Evolutionary conservation across 1,284 basidiomycete genomes (phyloP).

Genomic region (Retiboletus flavoniger): DNA sequence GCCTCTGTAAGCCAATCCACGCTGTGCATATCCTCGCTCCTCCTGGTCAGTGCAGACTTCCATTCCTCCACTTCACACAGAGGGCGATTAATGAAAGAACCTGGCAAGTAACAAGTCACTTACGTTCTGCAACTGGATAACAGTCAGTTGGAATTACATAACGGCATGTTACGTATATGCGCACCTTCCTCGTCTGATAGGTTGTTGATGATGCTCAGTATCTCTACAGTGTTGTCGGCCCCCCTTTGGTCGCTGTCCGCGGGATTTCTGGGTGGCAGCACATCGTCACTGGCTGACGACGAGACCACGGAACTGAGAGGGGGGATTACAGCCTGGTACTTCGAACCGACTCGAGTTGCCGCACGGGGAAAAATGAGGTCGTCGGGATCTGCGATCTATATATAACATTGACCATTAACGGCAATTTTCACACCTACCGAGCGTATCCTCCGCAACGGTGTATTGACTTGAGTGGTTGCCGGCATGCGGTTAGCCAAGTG

Average conservation of each 20-base stretch:
- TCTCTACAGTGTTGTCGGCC: conserved; percentile 70
- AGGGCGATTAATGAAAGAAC: conserved; percentile 11
- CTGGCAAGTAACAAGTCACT: conserved; percentile 10
- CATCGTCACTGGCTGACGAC: conserved; percentile 35
- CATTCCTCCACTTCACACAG: conserved; percentile 55
- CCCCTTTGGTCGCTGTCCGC: conserved; percentile 59
- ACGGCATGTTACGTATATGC: conserved; percentile 26
- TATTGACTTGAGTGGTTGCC: conserved; percentile 59
- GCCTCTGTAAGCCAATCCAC: conserved; percentile 81
- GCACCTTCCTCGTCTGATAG: conserved; percentile 66
- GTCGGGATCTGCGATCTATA: conserved; percentile 68
- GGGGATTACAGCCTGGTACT: conserved; percentile 75
- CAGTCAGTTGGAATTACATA: conserved; percentile 21
- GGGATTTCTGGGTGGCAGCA: conserved; percentile 11
- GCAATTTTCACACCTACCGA: conserved; percentile 53
- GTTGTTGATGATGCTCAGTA: conserved; percentile 60
- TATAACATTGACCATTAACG: conserved; percentile 23
- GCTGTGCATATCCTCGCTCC: conserved; percentile 47
- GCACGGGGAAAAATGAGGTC: conserved; percentile 93
- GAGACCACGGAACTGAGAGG: conserved; percentile 36
- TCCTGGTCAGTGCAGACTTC: conserved; percentile 52
- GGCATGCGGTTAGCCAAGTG: conserved; percentile 11
- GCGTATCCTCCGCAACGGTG: conserved; percentile 88
- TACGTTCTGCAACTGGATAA: conserved; percentile 29
- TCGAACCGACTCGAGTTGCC: conserved; percentile 83